Evolutionary conservation across 805 yeast genomes (phyloP).

Genomic region (Sugiyamaella marilandica): DNA sequence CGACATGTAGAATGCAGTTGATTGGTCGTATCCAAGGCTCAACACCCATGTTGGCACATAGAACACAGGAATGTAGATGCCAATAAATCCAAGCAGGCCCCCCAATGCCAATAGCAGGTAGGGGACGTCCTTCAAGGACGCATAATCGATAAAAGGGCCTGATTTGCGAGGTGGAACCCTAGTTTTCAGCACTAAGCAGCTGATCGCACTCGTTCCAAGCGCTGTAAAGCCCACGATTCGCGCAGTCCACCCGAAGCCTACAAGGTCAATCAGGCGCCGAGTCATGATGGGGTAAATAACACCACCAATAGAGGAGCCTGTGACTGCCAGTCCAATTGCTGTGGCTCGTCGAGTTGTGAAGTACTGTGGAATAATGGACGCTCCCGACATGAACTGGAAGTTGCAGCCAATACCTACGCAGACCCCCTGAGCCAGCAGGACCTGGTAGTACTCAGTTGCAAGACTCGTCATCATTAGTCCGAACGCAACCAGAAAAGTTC

Average conservation of each 20-base stretch:
- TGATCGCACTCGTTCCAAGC: constrained; percentile 19
- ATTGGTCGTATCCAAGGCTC: constrained; percentile 18
- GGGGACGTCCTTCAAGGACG: constrained; percentile 16
- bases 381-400: constrained; percentile 38
- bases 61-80: constrained; percentile 32
- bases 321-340: constrained; percentile 40
- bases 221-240: constrained; percentile 41
- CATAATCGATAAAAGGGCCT: constrained; percentile 9
- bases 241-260: constrained; percentile 47
- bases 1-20: constrained; percentile 28
- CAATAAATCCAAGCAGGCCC: constrained; percentile 28
- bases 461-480: constrained; percentile 24
- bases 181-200: constrained; percentile 19
- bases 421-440: constrained; percentile 45
- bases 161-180: constrained; percentile 16
- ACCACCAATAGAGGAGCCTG: constrained; percentile 49
- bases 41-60: constrained; percentile 33
- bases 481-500: constrained; percentile 17
- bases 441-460: constrained; percentile 41
- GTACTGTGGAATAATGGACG: constrained; percentile 41
- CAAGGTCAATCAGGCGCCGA: constrained; percentile 34
- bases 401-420: constrained; percentile 42
- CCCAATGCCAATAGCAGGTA: constrained; percentile 25
- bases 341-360: constrained; percentile 38
- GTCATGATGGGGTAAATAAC: constrained; percentile 44